A percentile compares a stretch with the other conserved stretches of the same genome.
Evolutionary conservation across 1,284 basidiomycete species (phyloP).

Genomic region (Tilletia setariae): DNA sequence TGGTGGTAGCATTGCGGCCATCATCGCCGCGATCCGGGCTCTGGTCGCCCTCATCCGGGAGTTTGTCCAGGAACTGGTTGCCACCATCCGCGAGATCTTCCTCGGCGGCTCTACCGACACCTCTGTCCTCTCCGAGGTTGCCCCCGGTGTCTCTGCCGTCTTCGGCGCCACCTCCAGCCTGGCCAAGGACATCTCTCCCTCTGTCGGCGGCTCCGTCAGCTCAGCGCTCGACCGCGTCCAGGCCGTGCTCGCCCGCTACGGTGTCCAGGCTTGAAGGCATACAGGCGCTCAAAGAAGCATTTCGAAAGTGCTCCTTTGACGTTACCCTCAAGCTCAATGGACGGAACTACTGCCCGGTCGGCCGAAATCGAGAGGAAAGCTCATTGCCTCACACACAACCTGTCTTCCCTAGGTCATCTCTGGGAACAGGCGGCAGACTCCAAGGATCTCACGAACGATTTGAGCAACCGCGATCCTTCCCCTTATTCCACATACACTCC

Average conservation of each 20-base stretch:
- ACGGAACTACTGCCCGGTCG: no score
- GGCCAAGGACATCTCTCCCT: neutral
- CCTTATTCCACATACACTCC: no score
- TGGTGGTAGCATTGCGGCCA: neutral
- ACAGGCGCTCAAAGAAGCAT: no score
- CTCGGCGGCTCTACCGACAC: neutral
- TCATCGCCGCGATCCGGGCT: constrained; percentile 2
- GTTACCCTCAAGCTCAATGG: no score
- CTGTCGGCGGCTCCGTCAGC: neutral
- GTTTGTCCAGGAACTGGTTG: neutral
- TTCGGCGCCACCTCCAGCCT: neutral
- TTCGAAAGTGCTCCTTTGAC: no score
- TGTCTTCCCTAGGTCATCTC: no score
- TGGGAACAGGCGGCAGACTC: no score
- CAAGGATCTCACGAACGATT: no score
- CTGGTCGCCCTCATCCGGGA: constrained; percentile 1
- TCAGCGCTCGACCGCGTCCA: neutral
- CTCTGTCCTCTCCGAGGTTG: constrained; percentile 8
- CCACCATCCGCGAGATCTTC: neutral
- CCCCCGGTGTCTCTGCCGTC: neutral
- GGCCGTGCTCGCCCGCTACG: neutral
- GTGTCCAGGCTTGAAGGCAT: neutral
- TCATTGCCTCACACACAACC: no score
- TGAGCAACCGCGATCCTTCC: no score
- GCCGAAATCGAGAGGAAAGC: no score